A percentile compares a stretch with the other conserved stretches of the same genome.
phyloP scores from a whole-genome alignment of 2,329 filamentous ascomycete species.

The Trichoderma aggressivum region DNA sequence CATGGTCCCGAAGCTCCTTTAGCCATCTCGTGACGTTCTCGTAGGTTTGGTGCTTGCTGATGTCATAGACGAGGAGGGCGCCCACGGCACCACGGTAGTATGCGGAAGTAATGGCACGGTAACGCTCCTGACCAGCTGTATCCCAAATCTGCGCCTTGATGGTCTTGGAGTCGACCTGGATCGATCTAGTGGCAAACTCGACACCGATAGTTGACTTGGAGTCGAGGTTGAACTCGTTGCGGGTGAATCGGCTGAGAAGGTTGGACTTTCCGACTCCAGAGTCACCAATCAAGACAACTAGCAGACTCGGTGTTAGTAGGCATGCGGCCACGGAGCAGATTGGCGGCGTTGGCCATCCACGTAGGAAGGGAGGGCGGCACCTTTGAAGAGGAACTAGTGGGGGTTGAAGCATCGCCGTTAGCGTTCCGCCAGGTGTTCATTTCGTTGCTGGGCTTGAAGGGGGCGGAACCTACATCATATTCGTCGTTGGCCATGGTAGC shows the following conservation, averaged over 20 bases:
- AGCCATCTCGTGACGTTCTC: slow-evolving; percentile 99
- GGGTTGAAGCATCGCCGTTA: slow-evolving; percentile 30
- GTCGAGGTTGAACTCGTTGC: slow-evolving; percentile 99
- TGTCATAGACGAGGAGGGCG: slow-evolving; percentile 97
- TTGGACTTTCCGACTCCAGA: slow-evolving; percentile 99
- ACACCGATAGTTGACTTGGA: slow-evolving; percentile 99
- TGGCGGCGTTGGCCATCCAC: slow-evolving; percentile 7
- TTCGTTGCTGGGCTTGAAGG: slow-evolving; percentile 16
- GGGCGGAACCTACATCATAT: slow-evolving; percentile 79
- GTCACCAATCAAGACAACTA: slow-evolving; percentile 98
- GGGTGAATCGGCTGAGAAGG: slow-evolving; percentile 97
- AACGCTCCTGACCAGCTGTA: slow-evolving; percentile 97
- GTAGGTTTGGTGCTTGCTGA: slow-evolving; percentile 99
- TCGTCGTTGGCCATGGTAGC: slow-evolving; percentile 97
- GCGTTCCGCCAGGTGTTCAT: slow-evolving; percentile 24
- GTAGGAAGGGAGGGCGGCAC: slow-evolving; percentile 48
- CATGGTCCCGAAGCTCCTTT: slow-evolving; percentile 97
- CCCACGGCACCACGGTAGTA: slow-evolving; percentile 98
- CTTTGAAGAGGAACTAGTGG: slow-evolving; percentile 95
- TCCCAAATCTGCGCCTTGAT: slow-evolving; percentile 99
- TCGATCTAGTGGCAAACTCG: slow-evolving; percentile 97
- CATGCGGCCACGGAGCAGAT: slow-evolving; percentile 20
- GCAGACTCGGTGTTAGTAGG: slow-evolving; percentile 31
- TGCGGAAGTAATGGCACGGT: slow-evolving; percentile 97
- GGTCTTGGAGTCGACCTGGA: slow-evolving; percentile 98